A percentile compares a stretch with the other conserved stretches of the same genome.
These are phyloP conservation scores for Aspergillus affinis DNA, from an alignment of 495 filamentous ascomycete genomes.

Conservation along the genomic window DNA sequence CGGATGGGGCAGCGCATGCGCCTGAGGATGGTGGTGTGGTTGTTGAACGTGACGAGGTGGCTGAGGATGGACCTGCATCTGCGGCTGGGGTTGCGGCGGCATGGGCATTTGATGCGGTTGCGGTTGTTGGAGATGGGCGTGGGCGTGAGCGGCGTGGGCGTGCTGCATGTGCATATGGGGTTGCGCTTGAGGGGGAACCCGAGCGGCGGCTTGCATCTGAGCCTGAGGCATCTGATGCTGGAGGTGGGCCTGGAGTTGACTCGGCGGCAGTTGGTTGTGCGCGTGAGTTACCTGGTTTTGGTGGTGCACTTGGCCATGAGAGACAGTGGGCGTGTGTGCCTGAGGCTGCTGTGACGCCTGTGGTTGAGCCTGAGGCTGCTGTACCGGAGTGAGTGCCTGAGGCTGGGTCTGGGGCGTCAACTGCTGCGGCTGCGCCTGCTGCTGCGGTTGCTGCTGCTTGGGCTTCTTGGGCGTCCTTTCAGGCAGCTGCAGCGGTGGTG, in stretches of 20 bases:
- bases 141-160: conserved; percentile 14
- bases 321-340: conserved; percentile 1
- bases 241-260: conserved; percentile 7
- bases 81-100: conserved; percentile 16
- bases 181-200: conserved; percentile 8
- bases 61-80: conserved; percentile 12
- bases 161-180: conserved; percentile 14
- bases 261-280: conserved; percentile 8
- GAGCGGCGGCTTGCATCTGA: conserved; percentile 10
- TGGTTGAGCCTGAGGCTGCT: conserved; percentile 5
- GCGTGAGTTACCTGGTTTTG: background rate
- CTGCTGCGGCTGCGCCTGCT: conserved; percentile 12
- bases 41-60: conserved; percentile 9
- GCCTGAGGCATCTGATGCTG: background rate
- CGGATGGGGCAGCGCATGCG: conserved; percentile 9
- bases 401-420: background rate
- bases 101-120: conserved; percentile 18
- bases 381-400: background rate
- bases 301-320: conserved; percentile 6
- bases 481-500: background rate
- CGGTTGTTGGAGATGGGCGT: conserved; percentile 12
- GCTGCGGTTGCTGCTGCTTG: conserved; percentile 6
- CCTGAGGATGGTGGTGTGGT: conserved; percentile 13
- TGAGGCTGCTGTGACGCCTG: conserved; percentile 9
- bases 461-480: background rate